Evolutionary conservation across 176 grass and related monocot genomes (phyloP).

Genomic region (Raddia distichophylla): DNA sequence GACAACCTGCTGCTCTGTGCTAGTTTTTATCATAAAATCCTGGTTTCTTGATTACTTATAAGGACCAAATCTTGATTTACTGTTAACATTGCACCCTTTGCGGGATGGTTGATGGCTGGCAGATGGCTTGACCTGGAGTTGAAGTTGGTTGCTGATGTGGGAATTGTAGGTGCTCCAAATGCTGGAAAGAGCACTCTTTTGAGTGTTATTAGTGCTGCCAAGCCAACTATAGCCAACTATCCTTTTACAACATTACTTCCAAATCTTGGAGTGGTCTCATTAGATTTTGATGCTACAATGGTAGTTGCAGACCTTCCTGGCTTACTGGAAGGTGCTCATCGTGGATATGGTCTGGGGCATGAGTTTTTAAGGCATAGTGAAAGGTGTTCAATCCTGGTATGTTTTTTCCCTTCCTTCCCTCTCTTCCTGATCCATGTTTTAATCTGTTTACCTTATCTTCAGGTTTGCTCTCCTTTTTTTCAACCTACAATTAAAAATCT

Average conservation of each 20-base stretch:
- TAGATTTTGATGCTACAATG: conserved; percentile 96
- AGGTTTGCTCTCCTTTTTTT: neutral
- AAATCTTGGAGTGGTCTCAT: conserved; percentile 92
- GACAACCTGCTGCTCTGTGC: neutral
- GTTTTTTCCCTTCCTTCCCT: neutral
- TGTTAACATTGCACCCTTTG: conserved; percentile 27
- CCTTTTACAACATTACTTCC: conserved; percentile 95
- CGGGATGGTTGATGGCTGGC: conserved; percentile 31
- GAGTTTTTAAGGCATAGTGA: conserved; percentile 97
- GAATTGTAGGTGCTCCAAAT: conserved; percentile 97
- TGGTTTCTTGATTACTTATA: neutral
- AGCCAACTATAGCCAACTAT: conserved; percentile 96
- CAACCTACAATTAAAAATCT: neutral
- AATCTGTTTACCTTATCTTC: neutral
- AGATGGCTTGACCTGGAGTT: conserved; percentile 99
- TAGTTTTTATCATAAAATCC: neutral
- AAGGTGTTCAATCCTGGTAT: conserved; percentile 85
- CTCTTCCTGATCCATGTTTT: conserved; percentile 1
- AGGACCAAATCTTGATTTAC: neutral
- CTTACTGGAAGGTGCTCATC: conserved; percentile 91
- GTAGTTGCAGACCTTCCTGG: conserved; percentile 96
- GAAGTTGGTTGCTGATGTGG: conserved; percentile 95
- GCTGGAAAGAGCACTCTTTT: conserved; percentile 97
- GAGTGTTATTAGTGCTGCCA: conserved; percentile 81
- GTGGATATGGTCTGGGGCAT: conserved; percentile 91